phyloP scores from a whole-genome alignment of 805 yeast genomes.

The Starmerella floricola region DNA sequence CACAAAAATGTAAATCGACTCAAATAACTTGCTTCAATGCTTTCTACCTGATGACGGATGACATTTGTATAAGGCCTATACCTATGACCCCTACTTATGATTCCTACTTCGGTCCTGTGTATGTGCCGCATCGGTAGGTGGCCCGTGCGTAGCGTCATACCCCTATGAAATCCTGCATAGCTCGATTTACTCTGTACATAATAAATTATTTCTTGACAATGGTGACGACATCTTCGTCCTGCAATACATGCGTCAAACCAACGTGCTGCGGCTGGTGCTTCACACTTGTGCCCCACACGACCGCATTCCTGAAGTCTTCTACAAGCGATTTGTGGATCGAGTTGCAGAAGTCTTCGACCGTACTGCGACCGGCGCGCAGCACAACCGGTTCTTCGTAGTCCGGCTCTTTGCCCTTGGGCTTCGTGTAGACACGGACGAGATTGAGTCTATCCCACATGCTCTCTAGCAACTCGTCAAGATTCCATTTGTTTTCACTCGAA shows the following conservation, averaged over 20 bases:
- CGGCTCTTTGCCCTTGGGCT: constrained; percentile 89
- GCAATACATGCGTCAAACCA: constrained; percentile 69
- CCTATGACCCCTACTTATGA: not conserved
- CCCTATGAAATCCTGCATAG: too few relatives aligned
- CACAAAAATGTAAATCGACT: too few relatives aligned
- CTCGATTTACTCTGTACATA: not conserved
- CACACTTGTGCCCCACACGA: constrained; percentile 83
- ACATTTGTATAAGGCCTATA: not conserved
- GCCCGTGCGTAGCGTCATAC: too few relatives aligned
- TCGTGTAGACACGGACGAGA: constrained; percentile 90
- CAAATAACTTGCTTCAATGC: too few relatives aligned
- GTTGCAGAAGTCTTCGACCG: constrained; percentile 93
- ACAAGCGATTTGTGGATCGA: constrained; percentile 90
- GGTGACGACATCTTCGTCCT: constrained; percentile 96
- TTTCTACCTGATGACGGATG: not conserved
- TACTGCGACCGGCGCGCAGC: constrained; percentile 61
- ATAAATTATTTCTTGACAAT: constrained; percentile 52
- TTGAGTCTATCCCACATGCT: constrained; percentile 90
- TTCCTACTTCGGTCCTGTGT: too few relatives aligned
- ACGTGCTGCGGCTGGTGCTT: constrained; percentile 97
- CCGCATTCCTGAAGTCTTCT: constrained; percentile 84
- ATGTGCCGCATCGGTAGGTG: too few relatives aligned
- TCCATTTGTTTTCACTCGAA: constrained; percentile 94
- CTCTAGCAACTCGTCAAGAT: constrained; percentile 84
- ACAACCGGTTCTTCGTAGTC: constrained; percentile 95